phyloP scores from a whole-genome alignment of 148 eudicot species.

The Polygonum aviculare region DNA sequence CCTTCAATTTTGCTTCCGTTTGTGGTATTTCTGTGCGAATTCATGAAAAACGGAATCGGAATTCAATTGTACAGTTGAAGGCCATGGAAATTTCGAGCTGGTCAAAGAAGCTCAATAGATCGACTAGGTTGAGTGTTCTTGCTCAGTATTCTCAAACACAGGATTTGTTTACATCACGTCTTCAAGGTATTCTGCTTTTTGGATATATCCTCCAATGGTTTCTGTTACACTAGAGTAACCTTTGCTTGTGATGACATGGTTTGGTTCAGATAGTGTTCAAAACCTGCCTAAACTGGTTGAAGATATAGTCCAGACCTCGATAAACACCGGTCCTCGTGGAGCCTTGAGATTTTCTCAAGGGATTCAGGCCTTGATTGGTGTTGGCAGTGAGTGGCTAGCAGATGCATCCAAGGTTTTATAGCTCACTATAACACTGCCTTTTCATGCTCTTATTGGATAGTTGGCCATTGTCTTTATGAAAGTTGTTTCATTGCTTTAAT shows the following conservation, averaged over 20 bases:
- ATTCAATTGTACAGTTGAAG: slow-evolving; percentile 32
- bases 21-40: neutral
- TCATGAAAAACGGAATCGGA: neutral
- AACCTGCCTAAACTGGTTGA: slow-evolving; percentile 78
- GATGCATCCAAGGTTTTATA: slow-evolving; percentile 78
- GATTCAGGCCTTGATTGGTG: slow-evolving; percentile 90
- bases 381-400: slow-evolving; percentile 87
- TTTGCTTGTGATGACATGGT: neutral
- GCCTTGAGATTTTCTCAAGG: slow-evolving; percentile 88
- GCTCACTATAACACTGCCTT: neutral
- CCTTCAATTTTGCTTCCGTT: neutral
- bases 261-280: slow-evolving; percentile 53
- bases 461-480: neutral
- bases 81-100: slow-evolving; percentile 18
- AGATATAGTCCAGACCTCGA: slow-evolving; percentile 86
- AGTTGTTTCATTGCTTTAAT: slow-evolving; percentile 12
- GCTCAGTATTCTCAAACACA: slow-evolving; percentile 65
- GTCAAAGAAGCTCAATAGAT: slow-evolving; percentile 29
- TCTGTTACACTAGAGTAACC: too few relatives aligned
- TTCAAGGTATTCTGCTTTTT: slow-evolving; percentile 48
- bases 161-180: slow-evolving; percentile 65
- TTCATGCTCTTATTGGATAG: neutral
- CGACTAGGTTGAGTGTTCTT: slow-evolving; percentile 29
- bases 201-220: neutral
- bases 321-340: slow-evolving; percentile 96